Evolutionary conservation across 2,329 filamentous ascomycete species (phyloP), one percentile per base, ranked within the genome.

Genomic region (Epichloe uncinata): DNA sequence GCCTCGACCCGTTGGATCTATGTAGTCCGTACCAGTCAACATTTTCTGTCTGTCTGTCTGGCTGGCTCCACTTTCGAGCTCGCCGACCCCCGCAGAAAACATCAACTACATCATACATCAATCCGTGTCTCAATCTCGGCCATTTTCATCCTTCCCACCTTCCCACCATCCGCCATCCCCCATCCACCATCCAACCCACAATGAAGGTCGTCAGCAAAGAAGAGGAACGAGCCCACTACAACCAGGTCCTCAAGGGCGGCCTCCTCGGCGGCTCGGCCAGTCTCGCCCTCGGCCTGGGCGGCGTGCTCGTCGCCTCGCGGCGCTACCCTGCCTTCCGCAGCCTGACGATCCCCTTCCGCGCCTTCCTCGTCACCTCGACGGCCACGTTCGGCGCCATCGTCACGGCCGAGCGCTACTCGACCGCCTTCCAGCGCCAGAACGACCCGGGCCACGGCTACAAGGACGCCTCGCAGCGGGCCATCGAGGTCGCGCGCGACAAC

Each of bases 201-300:
- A 98, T 97, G 93, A 97, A 96, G 84, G 75, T 97, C 64, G 78
- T 97, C 65, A 94, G 86, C 60, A 88, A 91, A 66, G 88, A 96
- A 79, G 87, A 96, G 72, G 90, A 96, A 71, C 67, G 75, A 53
- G 86, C 79, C 49, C 90, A 96, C 77, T 95, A 94, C 78, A 71
- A 74, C 65, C 73, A 78, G 52, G 93, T 94, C 53, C 63, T 97
- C 58, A 83, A 81, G 64, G 90, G 89, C 57, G 91, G 93, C 59
- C 62, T 81, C 55, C 68, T 85, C 55, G 93, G 91, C 57, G 86
- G 86, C 55, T 48, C 75, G 12, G 59, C 81, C 42, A 90, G 93
- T 55, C 70, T 89, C 3, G 74, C 70, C 37, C 61, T 81, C 34
- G 90, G 91, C 55, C 57, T 79, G 8, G 73, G 74, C 30, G 87